Percentiles rank a stretch among this genome's conserved stretches.
Conservation (phyloP, 2,329 filamentous ascomycete species). For the Cryphonectria radicalis region DNA sequence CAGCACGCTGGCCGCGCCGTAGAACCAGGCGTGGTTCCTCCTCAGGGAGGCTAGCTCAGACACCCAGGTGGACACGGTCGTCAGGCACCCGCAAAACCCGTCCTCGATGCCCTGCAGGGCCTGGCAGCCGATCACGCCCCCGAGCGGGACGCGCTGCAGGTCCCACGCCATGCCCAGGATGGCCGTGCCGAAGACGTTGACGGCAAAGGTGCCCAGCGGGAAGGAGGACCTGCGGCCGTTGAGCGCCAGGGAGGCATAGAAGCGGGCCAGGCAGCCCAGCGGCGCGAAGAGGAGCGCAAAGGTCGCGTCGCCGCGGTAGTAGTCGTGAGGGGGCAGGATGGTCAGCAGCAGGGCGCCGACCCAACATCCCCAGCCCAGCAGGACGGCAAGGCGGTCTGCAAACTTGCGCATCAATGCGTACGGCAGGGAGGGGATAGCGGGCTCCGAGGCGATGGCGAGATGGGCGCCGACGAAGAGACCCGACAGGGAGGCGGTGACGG, state of each 20-base stretch:
- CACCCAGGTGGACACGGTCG: conserved; percentile 71
- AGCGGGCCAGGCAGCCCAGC: conserved; percentile 74
- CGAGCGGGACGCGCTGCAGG: conserved; percentile 67
- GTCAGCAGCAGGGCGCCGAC: conserved; percentile 74
- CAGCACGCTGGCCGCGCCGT: conserved; percentile 65
- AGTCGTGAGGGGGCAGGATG: conserved; percentile 68
- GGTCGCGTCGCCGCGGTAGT: conserved; percentile 75
- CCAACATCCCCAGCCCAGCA: conserved; percentile 78
- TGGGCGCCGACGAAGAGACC: conserved; percentile 77
- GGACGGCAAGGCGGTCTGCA: conserved; percentile 65
- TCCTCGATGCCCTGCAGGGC: conserved; percentile 66
- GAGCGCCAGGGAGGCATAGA: conserved; percentile 72
- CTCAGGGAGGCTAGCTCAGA: conserved; percentile 60
- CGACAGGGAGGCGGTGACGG: conserved; percentile 70
- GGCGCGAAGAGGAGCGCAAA: conserved; percentile 86
- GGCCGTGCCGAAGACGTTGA: conserved; percentile 78
- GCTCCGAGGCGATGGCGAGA: conserved; percentile 66
- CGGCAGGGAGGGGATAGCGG: conserved; percentile 63
- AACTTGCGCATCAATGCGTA: conserved; percentile 60
- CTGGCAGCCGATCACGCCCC: conserved; percentile 63
- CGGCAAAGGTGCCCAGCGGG: conserved; percentile 83
- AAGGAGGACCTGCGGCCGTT: conserved; percentile 71
- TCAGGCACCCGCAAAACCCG: conserved; percentile 70
- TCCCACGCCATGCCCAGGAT: conserved; percentile 79
- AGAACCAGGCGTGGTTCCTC: conserved; percentile 64